Percentiles rank a stretch among this genome's conserved stretches.
These are phyloP conservation scores for Populus alba DNA, from an alignment of 345 rosid species.

Conservation along the genomic window DNA sequence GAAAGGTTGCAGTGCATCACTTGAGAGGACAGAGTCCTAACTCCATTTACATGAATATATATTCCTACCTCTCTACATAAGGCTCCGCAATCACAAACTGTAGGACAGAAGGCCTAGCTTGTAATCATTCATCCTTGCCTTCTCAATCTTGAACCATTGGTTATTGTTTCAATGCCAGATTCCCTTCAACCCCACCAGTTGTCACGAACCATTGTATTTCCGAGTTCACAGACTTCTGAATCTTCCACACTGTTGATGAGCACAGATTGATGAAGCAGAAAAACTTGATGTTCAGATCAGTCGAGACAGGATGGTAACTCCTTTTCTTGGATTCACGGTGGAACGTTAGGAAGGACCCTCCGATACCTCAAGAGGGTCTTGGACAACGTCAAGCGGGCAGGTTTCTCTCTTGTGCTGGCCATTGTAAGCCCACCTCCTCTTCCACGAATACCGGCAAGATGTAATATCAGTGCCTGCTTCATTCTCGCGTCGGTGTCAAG, in stretches of 20 bases:
- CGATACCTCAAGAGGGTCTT: neutral
- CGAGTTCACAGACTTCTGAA: neutral
- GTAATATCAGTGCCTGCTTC: neutral
- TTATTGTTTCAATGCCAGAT: constrained; percentile 41
- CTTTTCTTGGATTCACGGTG: neutral
- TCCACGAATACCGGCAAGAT: neutral
- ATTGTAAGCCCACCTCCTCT: neutral
- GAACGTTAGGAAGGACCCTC: neutral
- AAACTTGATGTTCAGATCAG: neutral
- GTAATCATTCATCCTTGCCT: constrained; percentile 37
- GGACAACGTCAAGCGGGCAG: neutral
- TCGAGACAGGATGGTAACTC: neutral
- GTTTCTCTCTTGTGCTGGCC: neutral
- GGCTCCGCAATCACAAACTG: constrained; percentile 55
- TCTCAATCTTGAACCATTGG: constrained; percentile 71
- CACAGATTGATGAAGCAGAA: neutral
- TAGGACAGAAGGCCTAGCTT: constrained; percentile 64
- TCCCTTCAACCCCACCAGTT: constrained; percentile 56
- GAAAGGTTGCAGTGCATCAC: constrained; percentile 44
- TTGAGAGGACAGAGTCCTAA: constrained; percentile 50
- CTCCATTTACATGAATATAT: constrained; percentile 36
- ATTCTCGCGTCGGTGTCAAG: neutral
- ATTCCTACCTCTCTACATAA: constrained; percentile 57
- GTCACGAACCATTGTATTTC: constrained; percentile 20
- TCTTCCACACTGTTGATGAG: neutral